A percentile compares a stretch with the other conserved stretches of the same genome.
These are phyloP conservation scores for Komagataella mondaviorum DNA, from an alignment of 805 yeast species.

Conservation along the genomic window DNA sequence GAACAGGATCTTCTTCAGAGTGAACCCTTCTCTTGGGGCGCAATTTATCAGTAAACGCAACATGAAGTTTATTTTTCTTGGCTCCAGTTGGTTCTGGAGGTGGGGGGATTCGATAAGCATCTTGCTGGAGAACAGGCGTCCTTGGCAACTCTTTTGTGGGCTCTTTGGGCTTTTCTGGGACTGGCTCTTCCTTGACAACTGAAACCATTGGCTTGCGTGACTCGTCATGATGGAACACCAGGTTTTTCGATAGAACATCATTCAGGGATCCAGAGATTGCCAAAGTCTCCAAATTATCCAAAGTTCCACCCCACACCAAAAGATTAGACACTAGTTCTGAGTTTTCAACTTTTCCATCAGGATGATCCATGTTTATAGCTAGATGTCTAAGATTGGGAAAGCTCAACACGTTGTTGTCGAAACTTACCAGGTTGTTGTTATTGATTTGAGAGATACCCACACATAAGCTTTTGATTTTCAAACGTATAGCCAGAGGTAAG, in stretches of 20 bases:
- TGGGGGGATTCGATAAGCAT: background rate
- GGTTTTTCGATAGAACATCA: background rate
- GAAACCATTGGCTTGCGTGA: background rate
- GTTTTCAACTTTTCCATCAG: background rate
- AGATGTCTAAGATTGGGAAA: slow-evolving; percentile 4
- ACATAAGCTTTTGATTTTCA: slow-evolving; percentile 2
- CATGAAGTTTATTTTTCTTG: background rate
- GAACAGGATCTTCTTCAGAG: background rate
- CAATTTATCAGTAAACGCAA: background rate
- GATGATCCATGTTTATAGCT: slow-evolving; percentile 2
- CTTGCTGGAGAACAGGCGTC: background rate
- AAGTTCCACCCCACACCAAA: slow-evolving; percentile 2
- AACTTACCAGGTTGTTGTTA: slow-evolving; percentile 1
- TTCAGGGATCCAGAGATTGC: slow-evolving; percentile 1
- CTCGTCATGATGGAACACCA: background rate
- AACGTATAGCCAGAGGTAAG: background rate
- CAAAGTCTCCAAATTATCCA: slow-evolving; percentile 1
- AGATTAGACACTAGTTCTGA: slow-evolving; percentile 1
- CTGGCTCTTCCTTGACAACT: background rate
- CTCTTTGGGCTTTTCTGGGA: background rate
- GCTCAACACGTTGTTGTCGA: slow-evolving; percentile 1
- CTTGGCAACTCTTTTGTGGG: background rate
- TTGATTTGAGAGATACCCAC: background rate
- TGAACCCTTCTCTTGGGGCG: background rate
- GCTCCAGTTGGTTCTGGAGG: background rate